phyloP scores from a whole-genome alignment of 768 basidiomycete genomes.

The Tricholoma furcatifolium region DNA sequence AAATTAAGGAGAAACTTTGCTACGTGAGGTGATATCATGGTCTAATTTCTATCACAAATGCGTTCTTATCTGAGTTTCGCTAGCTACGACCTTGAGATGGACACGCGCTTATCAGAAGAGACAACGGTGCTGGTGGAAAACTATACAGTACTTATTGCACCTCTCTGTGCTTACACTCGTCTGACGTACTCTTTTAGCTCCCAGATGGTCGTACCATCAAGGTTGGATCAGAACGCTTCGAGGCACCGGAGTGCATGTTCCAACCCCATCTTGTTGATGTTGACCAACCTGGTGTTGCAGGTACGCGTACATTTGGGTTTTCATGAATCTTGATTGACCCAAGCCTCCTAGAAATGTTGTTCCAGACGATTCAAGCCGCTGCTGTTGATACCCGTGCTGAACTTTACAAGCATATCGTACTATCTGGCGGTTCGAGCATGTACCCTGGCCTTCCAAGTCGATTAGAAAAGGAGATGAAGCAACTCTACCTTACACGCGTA shows the following conservation, averaged over 20 bases:
- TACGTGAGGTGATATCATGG: slow-evolving; percentile 76
- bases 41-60: neutral
- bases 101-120: slow-evolving; percentile 90
- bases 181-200: slow-evolving; percentile 46
- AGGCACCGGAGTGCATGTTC: slow-evolving; percentile 99
- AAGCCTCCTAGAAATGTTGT: slow-evolving; percentile 78
- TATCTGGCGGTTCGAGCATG: slow-evolving; percentile 98
- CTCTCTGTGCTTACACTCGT: neutral
- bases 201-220: slow-evolving; percentile 96
- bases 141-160: slow-evolving; percentile 71
- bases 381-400: slow-evolving; percentile 88
- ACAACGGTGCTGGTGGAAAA: slow-evolving; percentile 95
- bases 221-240: slow-evolving; percentile 97
- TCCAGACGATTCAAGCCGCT: slow-evolving; percentile 91
- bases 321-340: neutral
- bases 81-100: slow-evolving; percentile 96
- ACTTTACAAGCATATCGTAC: slow-evolving; percentile 96
- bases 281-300: slow-evolving; percentile 95
- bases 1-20: slow-evolving; percentile 99
- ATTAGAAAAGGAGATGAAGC: slow-evolving; percentile 99
- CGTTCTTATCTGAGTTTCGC: neutral
- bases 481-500: slow-evolving; percentile 92
- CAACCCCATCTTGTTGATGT: slow-evolving; percentile 97
- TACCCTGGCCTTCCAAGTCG: slow-evolving; percentile 97
- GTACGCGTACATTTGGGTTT: slow-evolving; percentile 36